Percentiles rank a stretch among this genome's conserved stretches.
Evolutionary conservation across 345 rosid genomes (phyloP).

Genomic region (Ceriops zippeliana): DNA sequence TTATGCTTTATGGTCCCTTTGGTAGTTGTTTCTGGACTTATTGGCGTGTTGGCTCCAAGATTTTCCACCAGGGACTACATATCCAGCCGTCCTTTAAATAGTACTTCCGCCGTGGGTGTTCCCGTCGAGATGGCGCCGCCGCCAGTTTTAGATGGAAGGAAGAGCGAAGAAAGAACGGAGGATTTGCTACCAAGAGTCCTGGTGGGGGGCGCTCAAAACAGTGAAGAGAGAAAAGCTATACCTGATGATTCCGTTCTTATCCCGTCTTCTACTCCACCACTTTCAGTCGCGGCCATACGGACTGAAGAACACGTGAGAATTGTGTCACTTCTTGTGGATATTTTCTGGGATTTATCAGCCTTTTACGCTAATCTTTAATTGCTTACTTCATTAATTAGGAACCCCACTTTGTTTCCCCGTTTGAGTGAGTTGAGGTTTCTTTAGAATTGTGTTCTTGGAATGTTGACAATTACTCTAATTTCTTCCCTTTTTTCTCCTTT

Average conservation of each 20-base stretch:
- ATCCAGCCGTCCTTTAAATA: slow-evolving; percentile 6
- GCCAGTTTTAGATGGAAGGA: slow-evolving; percentile 11
- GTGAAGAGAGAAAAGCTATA: neutral
- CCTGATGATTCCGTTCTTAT: slow-evolving; percentile 5
- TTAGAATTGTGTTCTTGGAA: too few species aligned
- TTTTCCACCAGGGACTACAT: slow-evolving; percentile 12
- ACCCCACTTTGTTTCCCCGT: too few species aligned
- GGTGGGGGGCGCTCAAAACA: neutral
- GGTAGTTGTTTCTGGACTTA: slow-evolving; percentile 31
- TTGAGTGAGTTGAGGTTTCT: too few species aligned
- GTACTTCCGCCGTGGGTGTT: neutral
- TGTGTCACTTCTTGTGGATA: neutral
- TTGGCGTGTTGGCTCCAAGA: slow-evolving; percentile 35
- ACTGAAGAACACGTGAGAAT: slow-evolving; percentile 17
- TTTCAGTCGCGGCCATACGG: neutral
- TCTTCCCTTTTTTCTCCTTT: too few species aligned
- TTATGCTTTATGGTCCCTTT: slow-evolving; percentile 46
- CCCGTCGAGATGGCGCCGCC: neutral
- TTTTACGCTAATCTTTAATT: too few species aligned
- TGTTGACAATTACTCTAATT: too few species aligned
- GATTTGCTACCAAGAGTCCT: slow-evolving; percentile 16
- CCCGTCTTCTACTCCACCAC: slow-evolving; percentile 5
- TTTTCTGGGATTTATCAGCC: neutral
- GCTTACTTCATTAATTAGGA: too few species aligned
- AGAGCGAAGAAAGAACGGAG: neutral